Evolutionary conservation across 2,329 filamentous ascomycete genomes (phyloP).

Genomic region (Chaetomium olivaceum): DNA sequence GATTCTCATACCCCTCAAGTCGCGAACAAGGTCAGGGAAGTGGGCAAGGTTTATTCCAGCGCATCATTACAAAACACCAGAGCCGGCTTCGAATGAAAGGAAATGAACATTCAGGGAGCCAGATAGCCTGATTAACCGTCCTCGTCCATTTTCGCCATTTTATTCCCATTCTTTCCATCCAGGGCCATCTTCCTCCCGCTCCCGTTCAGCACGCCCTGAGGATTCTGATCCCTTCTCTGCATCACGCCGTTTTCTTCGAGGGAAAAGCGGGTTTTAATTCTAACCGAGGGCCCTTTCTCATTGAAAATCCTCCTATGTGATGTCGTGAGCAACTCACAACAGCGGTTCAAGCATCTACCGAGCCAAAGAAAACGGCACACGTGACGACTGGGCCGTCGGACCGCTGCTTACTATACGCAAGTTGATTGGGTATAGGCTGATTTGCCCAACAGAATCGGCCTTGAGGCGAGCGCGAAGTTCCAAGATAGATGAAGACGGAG

Average conservation of each 20-base stretch:
- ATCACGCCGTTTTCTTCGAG: not conserved
- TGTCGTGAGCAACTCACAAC: not conserved
- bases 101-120: too few species aligned
- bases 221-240: not conserved
- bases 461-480: slow-evolving; percentile 15
- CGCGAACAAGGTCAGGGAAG: too few species aligned
- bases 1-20: too few species aligned
- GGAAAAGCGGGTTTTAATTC: not conserved
- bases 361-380: not conserved
- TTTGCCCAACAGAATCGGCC: slow-evolving; percentile 24
- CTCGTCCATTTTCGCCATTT: not conserved
- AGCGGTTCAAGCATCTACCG: not conserved
- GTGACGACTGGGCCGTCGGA: slow-evolving; percentile 31
- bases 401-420: slow-evolving; percentile 31
- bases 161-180: not conserved
- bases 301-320: not conserved
- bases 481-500: slow-evolving; percentile 29
- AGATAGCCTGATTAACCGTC: too few species aligned
- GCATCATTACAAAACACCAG: too few species aligned
- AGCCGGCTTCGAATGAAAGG: too few species aligned
- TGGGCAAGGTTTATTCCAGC: too few species aligned
- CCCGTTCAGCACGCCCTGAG: not conserved
- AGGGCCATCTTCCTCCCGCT: not conserved
- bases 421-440: slow-evolving; percentile 33
- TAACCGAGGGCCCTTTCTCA: not conserved